Base-by-base conservation (phyloP, 176 grass and related monocot species). In the Otatea glauca region DNA sequence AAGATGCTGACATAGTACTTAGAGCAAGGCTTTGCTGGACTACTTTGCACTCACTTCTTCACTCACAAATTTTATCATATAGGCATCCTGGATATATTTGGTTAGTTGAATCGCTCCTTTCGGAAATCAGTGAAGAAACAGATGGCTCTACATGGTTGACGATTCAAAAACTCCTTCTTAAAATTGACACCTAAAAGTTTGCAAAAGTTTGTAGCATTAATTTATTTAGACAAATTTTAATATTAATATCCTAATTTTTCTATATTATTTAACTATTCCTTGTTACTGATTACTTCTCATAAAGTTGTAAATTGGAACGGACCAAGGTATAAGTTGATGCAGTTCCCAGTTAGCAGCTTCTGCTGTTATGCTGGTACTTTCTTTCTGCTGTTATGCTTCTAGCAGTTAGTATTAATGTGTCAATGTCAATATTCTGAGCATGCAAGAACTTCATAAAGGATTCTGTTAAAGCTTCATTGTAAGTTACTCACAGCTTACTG, bases 41-140 rank as follows among this genome's bases (percentile, higher is more conserved):
- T 70, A 96, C 91, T 14, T 87, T 99, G 65, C 93, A 94, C 82
- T 94, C 93, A 59, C 91, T 99, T 75, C 91, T 99, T 85, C 93
- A 96, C 76, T 92, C 93, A 38, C 91, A 95, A 15, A 94, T 89
- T 68, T 89, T 86, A 86, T 88, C 93, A 80, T 94, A 90, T 67
- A 94, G 93, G 58, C 96, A 99, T 72, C 93, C 96, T 95, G 96
- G 96, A 74, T 99, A 96, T 91, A 94, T 96, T 80, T 99, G 96
- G 93, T 81, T 99, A 74, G 93, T 96, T 63, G 96, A 99, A 77
- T 90, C 96, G 67, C 93, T 99, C 79, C 83, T 99, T 83, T 89
- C 89, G n/a, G 96, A 99, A 92, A 88, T 98, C 53, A 90, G 89
- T 85, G 92, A 88, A 67, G 89, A 91, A 76, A 94, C 83, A 74